A percentile compares a stretch with the other conserved stretches of the same genome.
These are phyloP conservation scores for Arxiozyma bovina DNA, from an alignment of 1,139 yeast genomes.

Conservation along the genomic window DNA sequence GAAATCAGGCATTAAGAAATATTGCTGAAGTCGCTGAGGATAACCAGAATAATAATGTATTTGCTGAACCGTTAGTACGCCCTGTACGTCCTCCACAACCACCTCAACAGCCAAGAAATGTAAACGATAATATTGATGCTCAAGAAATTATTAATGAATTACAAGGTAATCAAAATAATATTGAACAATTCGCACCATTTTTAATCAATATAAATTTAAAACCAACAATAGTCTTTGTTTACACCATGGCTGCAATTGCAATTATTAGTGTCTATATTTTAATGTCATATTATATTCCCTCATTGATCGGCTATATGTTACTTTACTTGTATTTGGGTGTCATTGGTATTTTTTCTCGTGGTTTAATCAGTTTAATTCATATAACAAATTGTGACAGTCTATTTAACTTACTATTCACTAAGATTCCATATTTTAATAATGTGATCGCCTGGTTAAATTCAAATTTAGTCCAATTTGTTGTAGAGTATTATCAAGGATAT, in stretches of 20 bases:
- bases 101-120: background rate
- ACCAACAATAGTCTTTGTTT: constrained; percentile 18
- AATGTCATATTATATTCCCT: constrained; percentile 47
- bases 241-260: constrained; percentile 34
- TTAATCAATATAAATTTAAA: constrained; percentile 22
- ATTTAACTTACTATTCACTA: constrained; percentile 4
- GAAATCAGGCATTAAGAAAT: background rate
- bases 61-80: constrained; percentile 6
- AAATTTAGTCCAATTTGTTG: constrained; percentile 6
- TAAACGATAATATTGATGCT: constrained; percentile 4
- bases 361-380: constrained; percentile 11
- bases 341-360: constrained; percentile 11
- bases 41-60: constrained; percentile 7
- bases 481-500: constrained; percentile 15
- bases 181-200: constrained; percentile 14
- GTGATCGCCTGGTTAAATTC: constrained; percentile 7
- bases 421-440: constrained; percentile 7
- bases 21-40: background rate
- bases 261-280: constrained; percentile 39
- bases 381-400: constrained; percentile 6
- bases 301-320: constrained; percentile 37
- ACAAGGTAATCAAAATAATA: constrained; percentile 5
- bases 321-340: constrained; percentile 15
- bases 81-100: constrained; percentile 3
- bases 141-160: constrained; percentile 3